These are phyloP conservation scores for Tagetes erecta DNA, from an alignment of 129 eudicot genomes.

Conservation along the genomic window DNA sequence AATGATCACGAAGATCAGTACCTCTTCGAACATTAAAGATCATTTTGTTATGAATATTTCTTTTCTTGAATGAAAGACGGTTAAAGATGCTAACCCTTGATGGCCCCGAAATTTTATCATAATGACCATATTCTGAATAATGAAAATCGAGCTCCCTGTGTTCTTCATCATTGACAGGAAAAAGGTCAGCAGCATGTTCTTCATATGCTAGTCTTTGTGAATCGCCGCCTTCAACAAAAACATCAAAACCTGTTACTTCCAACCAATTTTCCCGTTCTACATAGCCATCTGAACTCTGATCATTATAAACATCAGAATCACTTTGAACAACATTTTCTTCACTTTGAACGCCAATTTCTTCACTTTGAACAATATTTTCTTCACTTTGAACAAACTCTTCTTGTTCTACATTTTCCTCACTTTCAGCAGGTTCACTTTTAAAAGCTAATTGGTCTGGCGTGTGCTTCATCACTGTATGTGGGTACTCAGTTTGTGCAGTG, in stretches of 20 bases:
- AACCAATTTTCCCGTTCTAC: slow-evolving; percentile 44
- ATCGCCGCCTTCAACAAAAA: slow-evolving; percentile 49
- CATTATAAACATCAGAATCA: slow-evolving; percentile 30
- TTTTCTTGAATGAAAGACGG: slow-evolving; percentile 37
- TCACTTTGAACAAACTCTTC: slow-evolving; percentile 26
- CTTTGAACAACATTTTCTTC: slow-evolving; percentile 27
- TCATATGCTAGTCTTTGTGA: slow-evolving; percentile 36
- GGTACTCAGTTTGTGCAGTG: slow-evolving; percentile 16
- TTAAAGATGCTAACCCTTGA: slow-evolving; percentile 35
- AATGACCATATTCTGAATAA: slow-evolving; percentile 10
- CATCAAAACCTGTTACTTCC: slow-evolving; percentile 65
- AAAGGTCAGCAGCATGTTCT: slow-evolving; percentile 33
- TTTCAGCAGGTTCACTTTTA: slow-evolving; percentile 26
- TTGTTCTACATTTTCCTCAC: slow-evolving; percentile 7
- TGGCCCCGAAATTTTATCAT: slow-evolving; percentile 27
- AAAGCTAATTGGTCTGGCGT: slow-evolving; percentile 24
- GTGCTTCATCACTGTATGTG: slow-evolving; percentile 10
- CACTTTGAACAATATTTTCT: slow-evolving; percentile 17
- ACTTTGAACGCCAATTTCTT: slow-evolving; percentile 30
- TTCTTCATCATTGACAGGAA: slow-evolving; percentile 29
- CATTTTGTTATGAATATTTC: slow-evolving; percentile 24
- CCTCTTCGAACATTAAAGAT: slow-evolving; percentile 23
- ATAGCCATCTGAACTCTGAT: slow-evolving; percentile 40
- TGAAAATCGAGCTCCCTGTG: slow-evolving; percentile 29
- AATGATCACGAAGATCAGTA: slow-evolving; percentile 53